Percentiles rank a stretch among this genome's conserved stretches.
phyloP scores from a whole-genome alignment of 345 rosid genomes.

The Barbarea vulgaris region DNA sequence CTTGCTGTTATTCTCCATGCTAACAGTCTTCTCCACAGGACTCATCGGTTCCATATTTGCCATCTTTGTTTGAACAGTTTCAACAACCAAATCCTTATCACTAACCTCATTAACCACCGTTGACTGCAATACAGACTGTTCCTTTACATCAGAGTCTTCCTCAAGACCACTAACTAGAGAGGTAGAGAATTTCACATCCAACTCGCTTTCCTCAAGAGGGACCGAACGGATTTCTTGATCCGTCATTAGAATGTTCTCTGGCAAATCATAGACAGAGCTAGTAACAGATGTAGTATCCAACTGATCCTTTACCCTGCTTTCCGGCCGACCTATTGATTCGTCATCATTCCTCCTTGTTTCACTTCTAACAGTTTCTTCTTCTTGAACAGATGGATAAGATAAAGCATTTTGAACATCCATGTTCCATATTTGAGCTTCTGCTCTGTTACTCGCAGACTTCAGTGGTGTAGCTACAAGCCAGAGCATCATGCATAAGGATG shows the following conservation, averaged over 20 bases:
- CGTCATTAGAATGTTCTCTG: constrained; percentile 56
- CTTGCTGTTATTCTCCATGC: constrained; percentile 47
- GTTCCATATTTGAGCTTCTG: constrained; percentile 60
- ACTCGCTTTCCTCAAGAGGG: constrained; percentile 47
- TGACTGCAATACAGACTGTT: constrained; percentile 32
- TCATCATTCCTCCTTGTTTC: constrained; percentile 43
- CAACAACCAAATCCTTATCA: constrained; percentile 43
- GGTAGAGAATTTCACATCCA: constrained; percentile 41
- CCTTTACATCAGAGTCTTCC: constrained; percentile 33
- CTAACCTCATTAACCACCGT: constrained; percentile 43
- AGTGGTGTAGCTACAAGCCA: constrained; percentile 90
- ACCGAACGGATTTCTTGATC: constrained; percentile 52
- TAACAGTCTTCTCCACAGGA: constrained; percentile 57
- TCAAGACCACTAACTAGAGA: constrained; percentile 29
- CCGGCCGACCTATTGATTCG: constrained; percentile 42
- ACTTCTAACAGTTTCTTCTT: constrained; percentile 46
- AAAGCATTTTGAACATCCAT: constrained; percentile 50
- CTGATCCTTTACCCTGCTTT: constrained; percentile 44
- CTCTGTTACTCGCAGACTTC: constrained; percentile 65
- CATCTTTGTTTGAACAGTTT: constrained; percentile 43
- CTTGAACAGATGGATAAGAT: constrained; percentile 43
- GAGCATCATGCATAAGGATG: constrained; percentile 77
- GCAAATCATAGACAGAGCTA: constrained; percentile 55
- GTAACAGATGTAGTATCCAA: constrained; percentile 44
- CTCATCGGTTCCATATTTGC: constrained; percentile 45